Percentiles rank a stretch among this genome's conserved stretches.
Evolutionary conservation across 2,329 filamentous ascomycete genomes (phyloP).

Genomic region (Sporothrix curviconia): DNA sequence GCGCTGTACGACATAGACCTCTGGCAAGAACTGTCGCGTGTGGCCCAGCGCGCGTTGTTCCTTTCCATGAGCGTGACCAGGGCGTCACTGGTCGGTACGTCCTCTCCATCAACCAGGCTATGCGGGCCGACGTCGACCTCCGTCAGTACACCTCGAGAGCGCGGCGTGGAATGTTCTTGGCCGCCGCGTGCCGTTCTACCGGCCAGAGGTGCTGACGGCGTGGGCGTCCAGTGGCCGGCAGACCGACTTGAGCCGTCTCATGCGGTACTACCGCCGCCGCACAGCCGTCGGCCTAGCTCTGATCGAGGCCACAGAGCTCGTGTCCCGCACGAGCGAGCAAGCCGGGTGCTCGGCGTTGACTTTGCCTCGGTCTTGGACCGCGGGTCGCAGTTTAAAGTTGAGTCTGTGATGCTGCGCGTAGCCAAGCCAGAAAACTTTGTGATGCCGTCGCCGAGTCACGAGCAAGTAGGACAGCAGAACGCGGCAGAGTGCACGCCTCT

Average conservation of each 20-base stretch:
- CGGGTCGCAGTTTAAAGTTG: conserved; percentile 96
- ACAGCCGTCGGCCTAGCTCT: conserved; percentile 84
- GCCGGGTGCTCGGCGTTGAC: conserved; percentile 88
- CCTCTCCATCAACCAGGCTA: conserved; percentile 95
- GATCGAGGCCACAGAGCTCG: conserved; percentile 80
- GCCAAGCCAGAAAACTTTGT: conserved; percentile 95
- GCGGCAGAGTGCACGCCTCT: conserved; percentile 88
- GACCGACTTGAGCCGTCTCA: conserved; percentile 63
- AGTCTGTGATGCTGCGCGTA: conserved; percentile 97
- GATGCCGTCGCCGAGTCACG: conserved; percentile 79
- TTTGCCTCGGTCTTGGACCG: conserved; percentile 95
- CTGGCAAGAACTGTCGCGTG: conserved; percentile 83
- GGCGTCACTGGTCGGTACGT: conserved; percentile 91
- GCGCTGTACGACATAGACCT: conserved; percentile 81
- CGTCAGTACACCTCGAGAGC: conserved; percentile 97
- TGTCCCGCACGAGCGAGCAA: conserved; percentile 87
- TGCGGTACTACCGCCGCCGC: conserved; percentile 71
- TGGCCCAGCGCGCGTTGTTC: conserved; percentile 32
- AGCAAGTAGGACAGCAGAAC: conserved; percentile 90
- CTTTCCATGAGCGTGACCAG: conserved; percentile 51
- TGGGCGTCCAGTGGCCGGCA: conserved; percentile 72
- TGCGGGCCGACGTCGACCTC: conserved; percentile 86
- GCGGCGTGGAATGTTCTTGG: conserved; percentile 88
- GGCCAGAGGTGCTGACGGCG: conserved; percentile 66
- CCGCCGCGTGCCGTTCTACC: conserved; percentile 79